Base-by-base conservation (phyloP, 306 rosid species). In the Bauhinia variegata region DNA sequence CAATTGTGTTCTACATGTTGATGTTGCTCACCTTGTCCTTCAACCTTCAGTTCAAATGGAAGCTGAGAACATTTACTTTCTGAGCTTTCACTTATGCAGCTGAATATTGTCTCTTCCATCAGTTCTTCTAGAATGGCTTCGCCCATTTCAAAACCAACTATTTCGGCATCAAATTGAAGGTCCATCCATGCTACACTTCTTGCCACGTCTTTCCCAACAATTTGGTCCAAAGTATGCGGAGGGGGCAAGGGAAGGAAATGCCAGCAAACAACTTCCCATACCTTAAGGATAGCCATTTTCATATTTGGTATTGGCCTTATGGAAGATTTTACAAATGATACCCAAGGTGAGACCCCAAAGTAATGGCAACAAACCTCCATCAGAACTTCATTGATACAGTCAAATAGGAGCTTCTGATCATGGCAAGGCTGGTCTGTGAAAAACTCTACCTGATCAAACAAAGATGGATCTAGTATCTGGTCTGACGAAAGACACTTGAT, bases 151-250 rank as follows among this genome's bases (percentile, higher is more conserved):
- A 57, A 68, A 60, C 92, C 84, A 34, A 91, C 73, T 16, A 79
- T 65, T 75, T 91, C 97, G 1, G 86, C 80, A 51, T 84, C 97
- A 23, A 78, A 77, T 14, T 74, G 84, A 41, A 80, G 84, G 75
- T 95, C 89, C 92, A 88, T 77, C 99, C 99, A 95, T 4, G 79
- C 34, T 58, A 83, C 73, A 39, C 69, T 60, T 85, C 83, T 86
- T 63, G 69, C 80, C 92, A 95, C 80, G 75, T 95, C 97, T 77
- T 91, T 90, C 51, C 75, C 54, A 52, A 95, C 85, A 64, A 90
- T 86, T 76, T 95, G 95, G 69, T 95, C 99, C 73, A 95, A 80
- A 2, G 91, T 82, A 46, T 41, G 85, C 4, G 95, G 97, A 7
- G 78, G 82, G 32, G 91, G 86, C 44, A 84, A 60, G 12, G 89